Percentiles rank a stretch among this genome's conserved stretches.
phyloP scores from a whole-genome alignment of 768 basidiomycete genomes.

The Sarcomyxa edulis region DNA sequence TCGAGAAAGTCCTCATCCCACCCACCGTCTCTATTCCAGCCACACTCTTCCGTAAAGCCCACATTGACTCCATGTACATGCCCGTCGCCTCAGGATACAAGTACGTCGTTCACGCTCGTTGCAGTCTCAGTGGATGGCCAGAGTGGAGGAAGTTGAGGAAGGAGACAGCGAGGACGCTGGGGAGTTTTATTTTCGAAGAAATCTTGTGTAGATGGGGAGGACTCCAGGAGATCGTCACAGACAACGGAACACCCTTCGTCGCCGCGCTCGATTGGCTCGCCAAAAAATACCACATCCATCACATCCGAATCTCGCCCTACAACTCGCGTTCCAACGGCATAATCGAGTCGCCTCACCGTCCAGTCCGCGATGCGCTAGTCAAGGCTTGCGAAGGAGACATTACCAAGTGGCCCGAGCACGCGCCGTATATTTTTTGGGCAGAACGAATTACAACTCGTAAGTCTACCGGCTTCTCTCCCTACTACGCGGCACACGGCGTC shows the following conservation, averaged over 20 bases:
- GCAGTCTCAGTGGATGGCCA: slow-evolving; percentile 24
- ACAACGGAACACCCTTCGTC: slow-evolving; percentile 28
- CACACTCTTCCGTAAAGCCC: slow-evolving; percentile 27
- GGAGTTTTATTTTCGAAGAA: slow-evolving; percentile 29
- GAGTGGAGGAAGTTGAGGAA: slow-evolving; percentile 22
- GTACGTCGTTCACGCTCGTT: slow-evolving; percentile 31
- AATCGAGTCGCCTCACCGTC: slow-evolving; percentile 23
- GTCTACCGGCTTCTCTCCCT: slow-evolving; percentile 24
- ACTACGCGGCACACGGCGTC: slow-evolving; percentile 19
- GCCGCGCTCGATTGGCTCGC: slow-evolving; percentile 11
- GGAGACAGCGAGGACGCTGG: slow-evolving; percentile 21
- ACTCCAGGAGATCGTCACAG: slow-evolving; percentile 29
- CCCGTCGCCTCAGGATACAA: slow-evolving; percentile 23
- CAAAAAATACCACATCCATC: slow-evolving; percentile 21
- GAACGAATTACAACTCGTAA: slow-evolving; percentile 20
- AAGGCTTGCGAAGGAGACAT: slow-evolving; percentile 24
- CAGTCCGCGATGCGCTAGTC: slow-evolving; percentile 21
- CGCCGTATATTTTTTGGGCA: slow-evolving; percentile 22
- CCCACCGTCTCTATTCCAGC: slow-evolving; percentile 16
- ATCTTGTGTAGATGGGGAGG: slow-evolving; percentile 23
- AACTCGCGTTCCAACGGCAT: slow-evolving; percentile 33
- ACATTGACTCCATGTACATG: slow-evolving; percentile 37
- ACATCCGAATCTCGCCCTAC: slow-evolving; percentile 35
- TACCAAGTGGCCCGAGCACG: slow-evolving; percentile 23
- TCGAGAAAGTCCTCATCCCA: too few relatives aligned